phyloP scores from a whole-genome alignment of 768 basidiomycete species.

The Boletus rubescentipes region DNA sequence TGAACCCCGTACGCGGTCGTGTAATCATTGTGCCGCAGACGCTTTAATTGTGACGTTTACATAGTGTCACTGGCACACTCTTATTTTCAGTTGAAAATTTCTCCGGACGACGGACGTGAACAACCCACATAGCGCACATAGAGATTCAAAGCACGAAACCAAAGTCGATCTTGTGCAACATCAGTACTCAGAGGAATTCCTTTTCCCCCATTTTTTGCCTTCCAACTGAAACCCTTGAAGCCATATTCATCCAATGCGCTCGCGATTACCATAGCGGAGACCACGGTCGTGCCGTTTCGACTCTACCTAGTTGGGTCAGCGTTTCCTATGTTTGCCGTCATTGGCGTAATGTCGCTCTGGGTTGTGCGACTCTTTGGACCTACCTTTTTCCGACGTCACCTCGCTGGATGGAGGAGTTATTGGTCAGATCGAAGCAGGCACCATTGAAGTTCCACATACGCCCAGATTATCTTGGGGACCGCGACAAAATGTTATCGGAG shows the following conservation, averaged over 20 bases:
- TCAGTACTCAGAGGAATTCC: too few species aligned
- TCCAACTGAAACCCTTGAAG: slow-evolving; percentile 10
- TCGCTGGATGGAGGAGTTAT: slow-evolving; percentile 40
- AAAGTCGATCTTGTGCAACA: too few species aligned
- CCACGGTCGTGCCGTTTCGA: not conserved
- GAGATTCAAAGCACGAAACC: too few species aligned
- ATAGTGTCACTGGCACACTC: too few species aligned
- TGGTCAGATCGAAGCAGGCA: slow-evolving; percentile 43
- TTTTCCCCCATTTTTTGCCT: slow-evolving; percentile 12
- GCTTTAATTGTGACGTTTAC: too few species aligned
- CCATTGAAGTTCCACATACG: slow-evolving; percentile 10
- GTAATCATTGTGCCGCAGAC: too few species aligned
- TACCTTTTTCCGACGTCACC: slow-evolving; percentile 31
- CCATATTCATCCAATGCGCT: slow-evolving; percentile 14
- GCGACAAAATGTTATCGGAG: too few species aligned
- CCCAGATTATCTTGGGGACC: too few species aligned
- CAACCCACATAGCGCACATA: too few species aligned
- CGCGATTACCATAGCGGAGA: not conserved
- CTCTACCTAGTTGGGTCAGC: not conserved
- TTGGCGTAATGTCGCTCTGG: slow-evolving; percentile 44
- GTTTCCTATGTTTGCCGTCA: slow-evolving; percentile 21
- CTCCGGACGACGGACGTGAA: too few species aligned
- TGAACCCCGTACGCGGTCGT: too few species aligned
- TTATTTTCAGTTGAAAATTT: too few species aligned
- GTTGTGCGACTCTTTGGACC: slow-evolving; percentile 41